Conservation (phyloP, 129 eudicot species). For the Chrysanthemum lavandulifolium region DNA sequence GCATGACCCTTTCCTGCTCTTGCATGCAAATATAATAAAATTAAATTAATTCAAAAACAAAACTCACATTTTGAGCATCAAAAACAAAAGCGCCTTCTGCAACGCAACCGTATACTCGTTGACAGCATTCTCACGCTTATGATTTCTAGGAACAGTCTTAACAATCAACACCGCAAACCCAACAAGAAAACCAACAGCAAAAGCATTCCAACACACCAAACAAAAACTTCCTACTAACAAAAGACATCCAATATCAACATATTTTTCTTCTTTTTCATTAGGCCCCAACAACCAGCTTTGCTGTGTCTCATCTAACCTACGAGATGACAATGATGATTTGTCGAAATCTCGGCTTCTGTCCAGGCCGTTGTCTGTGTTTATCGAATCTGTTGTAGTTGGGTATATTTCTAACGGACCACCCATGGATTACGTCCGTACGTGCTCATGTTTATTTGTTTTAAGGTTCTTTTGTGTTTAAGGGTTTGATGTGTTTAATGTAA, state of each 20-base stretch:
- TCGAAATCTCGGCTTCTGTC: conserved; percentile 79
- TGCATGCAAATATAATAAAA: too few species aligned
- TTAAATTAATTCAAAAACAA: not conserved
- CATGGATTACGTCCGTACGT: conserved; percentile 91
- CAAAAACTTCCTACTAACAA: conserved; percentile 75
- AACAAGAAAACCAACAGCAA: conserved; percentile 72
- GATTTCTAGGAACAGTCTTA: conserved; percentile 65
- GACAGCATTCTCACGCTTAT: conserved; percentile 42
- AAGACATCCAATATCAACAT: conserved; percentile 85
- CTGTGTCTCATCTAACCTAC: conserved; percentile 68
- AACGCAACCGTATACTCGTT: conserved; percentile 86
- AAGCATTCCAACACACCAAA: conserved; percentile 73
- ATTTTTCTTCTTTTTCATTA: conserved; percentile 73
- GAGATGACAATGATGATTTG: conserved; percentile 58
- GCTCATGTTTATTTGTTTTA: not conserved
- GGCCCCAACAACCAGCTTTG: conserved; percentile 96
- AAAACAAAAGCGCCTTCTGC: conserved; percentile 85
- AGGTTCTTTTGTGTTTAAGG: not conserved
- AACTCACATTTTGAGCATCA: conserved; percentile 88
- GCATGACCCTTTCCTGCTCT: too few species aligned
- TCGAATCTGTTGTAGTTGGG: conserved; percentile 46
- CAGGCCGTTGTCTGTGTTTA: conserved; percentile 87
- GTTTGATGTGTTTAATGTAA: conserved; percentile 4
- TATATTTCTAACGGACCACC: conserved; percentile 82
- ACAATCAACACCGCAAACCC: conserved; percentile 65